phyloP scores from a whole-genome alignment of 768 basidiomycete species.

The Pleurotus ostreatus region DNA sequence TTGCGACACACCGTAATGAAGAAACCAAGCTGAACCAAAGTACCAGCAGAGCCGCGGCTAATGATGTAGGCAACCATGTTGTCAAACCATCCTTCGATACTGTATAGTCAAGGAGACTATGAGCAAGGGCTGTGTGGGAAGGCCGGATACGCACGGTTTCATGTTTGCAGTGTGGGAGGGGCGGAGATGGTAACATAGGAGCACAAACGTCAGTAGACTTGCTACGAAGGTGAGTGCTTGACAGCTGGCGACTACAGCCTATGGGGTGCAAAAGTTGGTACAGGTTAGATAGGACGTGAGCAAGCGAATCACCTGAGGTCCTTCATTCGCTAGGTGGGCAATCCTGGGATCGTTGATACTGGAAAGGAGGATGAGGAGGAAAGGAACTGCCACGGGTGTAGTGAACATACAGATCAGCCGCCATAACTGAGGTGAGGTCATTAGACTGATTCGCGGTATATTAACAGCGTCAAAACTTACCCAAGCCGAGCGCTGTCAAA shows the following conservation, averaged over 20 bases:
- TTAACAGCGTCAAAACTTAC: constrained; percentile 3
- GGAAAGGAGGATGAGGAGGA: background rate
- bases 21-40: constrained; percentile 17
- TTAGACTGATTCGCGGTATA: background rate
- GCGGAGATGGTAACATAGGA: constrained; percentile 11
- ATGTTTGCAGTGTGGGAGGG: constrained; percentile 9
- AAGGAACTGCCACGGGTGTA: background rate
- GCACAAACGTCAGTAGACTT: constrained; percentile 7
- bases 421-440: background rate
- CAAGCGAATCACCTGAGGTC: background rate
- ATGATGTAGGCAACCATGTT: constrained; percentile 15
- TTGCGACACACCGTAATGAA: constrained; percentile 14
- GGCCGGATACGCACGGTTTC: constrained; percentile 8
- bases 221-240: constrained; percentile 14
- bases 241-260: constrained; percentile 10
- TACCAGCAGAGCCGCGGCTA: constrained; percentile 13
- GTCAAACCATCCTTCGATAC: constrained; percentile 14
- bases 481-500: constrained; percentile 14
- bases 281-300: background rate
- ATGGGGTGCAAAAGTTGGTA: too few species aligned
- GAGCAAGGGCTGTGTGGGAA: background rate
- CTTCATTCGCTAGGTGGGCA: background rate
- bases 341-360: background rate
- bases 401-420: constrained; percentile 13
- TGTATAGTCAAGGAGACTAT: background rate